phyloP scores from a whole-genome alignment of 441 rosid species.

The Gossypium aridum region DNA sequence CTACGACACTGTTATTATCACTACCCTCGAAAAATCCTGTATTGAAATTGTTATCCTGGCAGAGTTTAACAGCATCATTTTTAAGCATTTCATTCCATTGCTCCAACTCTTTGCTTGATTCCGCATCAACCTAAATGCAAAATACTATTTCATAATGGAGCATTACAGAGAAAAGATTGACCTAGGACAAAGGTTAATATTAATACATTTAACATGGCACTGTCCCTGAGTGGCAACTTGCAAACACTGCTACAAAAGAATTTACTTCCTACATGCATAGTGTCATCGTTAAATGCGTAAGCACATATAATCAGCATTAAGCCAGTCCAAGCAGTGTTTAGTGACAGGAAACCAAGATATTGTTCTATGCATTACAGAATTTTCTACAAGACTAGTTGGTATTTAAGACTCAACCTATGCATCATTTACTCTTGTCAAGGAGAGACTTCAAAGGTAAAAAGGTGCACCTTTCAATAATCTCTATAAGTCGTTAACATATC shows the following conservation, averaged over 20 bases:
- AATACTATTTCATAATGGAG: background rate
- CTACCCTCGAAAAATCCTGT: constrained; percentile 93
- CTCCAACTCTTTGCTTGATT: constrained; percentile 86
- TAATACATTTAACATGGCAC: background rate
- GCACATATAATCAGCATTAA: background rate
- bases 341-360: background rate
- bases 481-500: background rate
- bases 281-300: background rate
- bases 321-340: background rate
- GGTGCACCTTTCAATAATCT: background rate
- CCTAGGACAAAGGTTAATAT: background rate
- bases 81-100: constrained; percentile 93
- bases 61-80: constrained; percentile 74
- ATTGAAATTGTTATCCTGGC: constrained; percentile 91
- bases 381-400: background rate
- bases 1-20: constrained; percentile 72
- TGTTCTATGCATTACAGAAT: background rate
- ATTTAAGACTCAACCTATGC: background rate
- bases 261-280: background rate
- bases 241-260: background rate
- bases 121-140: constrained; percentile 68
- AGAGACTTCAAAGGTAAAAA: background rate
- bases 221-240: background rate
- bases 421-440: background rate
- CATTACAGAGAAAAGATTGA: background rate